Base-by-base conservation (phyloP, 129 eudicot species). In the Chrysanthemum makinoi region DNA sequence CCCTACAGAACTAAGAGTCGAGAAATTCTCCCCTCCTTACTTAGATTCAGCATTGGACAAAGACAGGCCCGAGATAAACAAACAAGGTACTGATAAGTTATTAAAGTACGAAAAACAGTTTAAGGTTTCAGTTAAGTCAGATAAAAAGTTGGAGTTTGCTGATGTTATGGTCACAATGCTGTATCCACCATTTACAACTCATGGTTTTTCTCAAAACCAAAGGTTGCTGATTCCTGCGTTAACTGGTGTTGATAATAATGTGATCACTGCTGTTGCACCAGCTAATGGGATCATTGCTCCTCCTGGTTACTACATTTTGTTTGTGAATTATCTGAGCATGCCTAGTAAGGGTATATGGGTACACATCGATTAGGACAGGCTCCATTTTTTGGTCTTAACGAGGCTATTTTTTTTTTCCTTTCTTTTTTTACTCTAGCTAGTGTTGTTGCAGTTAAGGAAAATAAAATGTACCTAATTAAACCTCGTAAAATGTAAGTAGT, bases 161-260 rank as follows among this genome's bases (percentile, higher is more conserved):
- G 82, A 84, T 19, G 22, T 82, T 13, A 87, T 61, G 79, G 73
- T 91, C 51, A 82, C 97, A 1, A 47, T 91, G 88, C 68, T 77
- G 39, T 61, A 82, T 7, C 97, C 97, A n/a, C 92, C 97, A 0
- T 91, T 91, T 44, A 88, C 97, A 0, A 91, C 95, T 11, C 97
- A 88, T 61, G 97, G 95, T 1, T 91, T 78, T 78, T 88, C 92
- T 0, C 76, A 66, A 65, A 80, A 75, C 83, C 97, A 91, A 35
- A 86, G 97, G 61, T 18, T 86, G 86, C 11, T 84, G 0, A 28
- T 86, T 67, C 66, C 80, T 65, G 66, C 69, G 0, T 16, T 75
- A 10, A 58, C 75, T 0, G 16, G 10, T 3, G 28, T 69, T 1
- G 50, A 63, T 7, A 11, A 55, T 1, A 64, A 75, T n/a, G 80